Evolutionary conservation across 1,284 basidiomycete species (phyloP).

Genomic region (Ceratobasidium sp.): DNA sequence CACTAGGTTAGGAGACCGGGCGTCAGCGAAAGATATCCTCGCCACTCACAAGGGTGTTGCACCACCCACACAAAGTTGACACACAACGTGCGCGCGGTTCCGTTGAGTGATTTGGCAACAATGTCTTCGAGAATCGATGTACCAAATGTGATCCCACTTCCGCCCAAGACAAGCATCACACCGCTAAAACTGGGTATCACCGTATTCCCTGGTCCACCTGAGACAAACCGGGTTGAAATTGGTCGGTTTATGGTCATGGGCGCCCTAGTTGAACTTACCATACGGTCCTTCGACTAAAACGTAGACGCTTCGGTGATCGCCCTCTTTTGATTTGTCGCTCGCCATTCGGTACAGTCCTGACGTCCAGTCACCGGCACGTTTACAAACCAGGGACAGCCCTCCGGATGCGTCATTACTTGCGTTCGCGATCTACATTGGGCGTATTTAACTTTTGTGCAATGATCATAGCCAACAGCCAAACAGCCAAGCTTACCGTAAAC

Average conservation of each 20-base stretch:
- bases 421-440: slow-evolving; percentile 30
- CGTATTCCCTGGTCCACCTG: slow-evolving; percentile 40
- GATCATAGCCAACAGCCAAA: background rate
- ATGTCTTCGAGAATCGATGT: slow-evolving; percentile 41
- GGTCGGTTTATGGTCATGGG: background rate
- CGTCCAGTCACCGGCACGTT: slow-evolving; percentile 40
- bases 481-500: slow-evolving; percentile 5
- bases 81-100: slow-evolving; percentile 20
- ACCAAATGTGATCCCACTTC: slow-evolving; percentile 43
- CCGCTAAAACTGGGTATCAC: slow-evolving; percentile 39
- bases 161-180: slow-evolving; percentile 40
- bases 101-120: slow-evolving; percentile 28
- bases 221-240: background rate
- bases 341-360: slow-evolving; percentile 26
- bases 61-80: slow-evolving; percentile 42
- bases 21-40: background rate
- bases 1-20: background rate
- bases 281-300: slow-evolving; percentile 42
- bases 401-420: slow-evolving; percentile 4
- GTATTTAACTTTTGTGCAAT: background rate
- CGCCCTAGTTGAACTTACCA: slow-evolving; percentile 26
- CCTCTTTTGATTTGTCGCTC: slow-evolving; percentile 1
- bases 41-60: slow-evolving; percentile 39
- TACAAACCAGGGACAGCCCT: slow-evolving; percentile 40
- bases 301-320: slow-evolving; percentile 31